Evolutionary conservation across 2,329 filamentous ascomycete genomes (phyloP), one percentile per base, ranked within the genome.

Genomic region (Coniochaeta sp.): DNA sequence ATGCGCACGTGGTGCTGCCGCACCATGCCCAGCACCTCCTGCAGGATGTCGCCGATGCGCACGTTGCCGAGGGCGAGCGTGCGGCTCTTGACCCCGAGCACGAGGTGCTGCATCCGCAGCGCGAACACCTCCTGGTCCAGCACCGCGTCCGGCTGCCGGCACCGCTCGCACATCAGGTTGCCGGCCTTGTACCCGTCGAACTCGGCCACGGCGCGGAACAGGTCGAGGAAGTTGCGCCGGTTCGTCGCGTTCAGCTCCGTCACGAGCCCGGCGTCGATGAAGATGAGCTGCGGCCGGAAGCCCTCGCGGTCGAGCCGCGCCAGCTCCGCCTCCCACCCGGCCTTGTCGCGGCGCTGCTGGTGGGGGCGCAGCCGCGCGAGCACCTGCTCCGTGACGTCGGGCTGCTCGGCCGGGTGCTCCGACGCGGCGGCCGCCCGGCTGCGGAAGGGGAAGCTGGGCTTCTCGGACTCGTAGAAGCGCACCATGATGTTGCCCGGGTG

Each of bases 401-500:
- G 79, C 42, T 81, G 77, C 4, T 69, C 65, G 22, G 60, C 62
- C 55, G 57, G 67, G 55, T 61, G 66, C 32, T 65, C 68, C 55
- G 68, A 66, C 14, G 73, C 60, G 28, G 61, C 42, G 4, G 68
- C 58, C n/a, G n/a, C n/a, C n/a, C n/a, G n/a, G 32, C 69, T 60
- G 16, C 66, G 69, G 30, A 88, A 75, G 24, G 80, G 78, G 1
- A 96, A 77, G 56, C 89, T 84, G 0, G 93, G 83, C 62, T 88
- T 82, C 16, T 87, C 85, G 0, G 93, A 87, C 68, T 93, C 87
- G 75, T 98, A 97, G 77, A 99, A 99, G 64, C 96, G 91, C 55
- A 99, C 93, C 93, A 99, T 98, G 75, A 99, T 98, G 72, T 99
- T 99, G 28, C 95, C 95, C 0, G 95, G 95, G 71, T 99, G 95